Conservation (phyloP, 2,329 filamentous ascomycete species). For the Teratosphaeria viscida region DNA sequence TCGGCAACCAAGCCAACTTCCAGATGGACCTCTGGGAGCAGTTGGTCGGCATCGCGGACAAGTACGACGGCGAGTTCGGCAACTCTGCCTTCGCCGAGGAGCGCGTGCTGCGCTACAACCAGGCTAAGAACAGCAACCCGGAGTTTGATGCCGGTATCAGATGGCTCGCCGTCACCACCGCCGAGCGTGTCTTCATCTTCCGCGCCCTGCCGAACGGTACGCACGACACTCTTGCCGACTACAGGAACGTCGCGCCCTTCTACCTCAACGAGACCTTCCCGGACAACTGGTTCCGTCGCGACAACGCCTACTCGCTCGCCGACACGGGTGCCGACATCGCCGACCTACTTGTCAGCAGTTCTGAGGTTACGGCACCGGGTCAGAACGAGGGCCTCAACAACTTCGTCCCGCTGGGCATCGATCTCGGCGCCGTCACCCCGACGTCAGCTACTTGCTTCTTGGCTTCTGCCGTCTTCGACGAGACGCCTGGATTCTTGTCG, state of each 20-base stretch:
- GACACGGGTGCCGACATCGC: constrained; percentile 12
- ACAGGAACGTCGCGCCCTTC: constrained; percentile 18
- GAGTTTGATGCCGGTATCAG: constrained; percentile 16
- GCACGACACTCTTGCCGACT: constrained; percentile 7
- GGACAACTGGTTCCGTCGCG: constrained; percentile 14
- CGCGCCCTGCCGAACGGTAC: constrained; percentile 19
- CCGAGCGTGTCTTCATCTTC: constrained; percentile 22
- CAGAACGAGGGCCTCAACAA: constrained; percentile 18
- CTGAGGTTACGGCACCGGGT: constrained; percentile 13
- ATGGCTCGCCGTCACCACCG: constrained; percentile 18
- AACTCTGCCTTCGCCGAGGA: constrained; percentile 13
- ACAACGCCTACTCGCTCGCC: constrained; percentile 12
- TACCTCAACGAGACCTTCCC: constrained; percentile 23
- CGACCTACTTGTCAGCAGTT: constrained; percentile 10
- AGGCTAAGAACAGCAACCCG: constrained; percentile 19
- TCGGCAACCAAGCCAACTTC: constrained; percentile 22
- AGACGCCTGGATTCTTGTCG: constrained; percentile 14
- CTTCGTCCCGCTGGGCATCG: constrained; percentile 16
- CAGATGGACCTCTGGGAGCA: constrained; percentile 13
- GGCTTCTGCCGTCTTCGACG: constrained; percentile 15
- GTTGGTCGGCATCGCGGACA: constrained; percentile 12
- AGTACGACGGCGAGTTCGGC: constrained; percentile 15
- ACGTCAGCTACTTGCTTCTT: constrained; percentile 16
- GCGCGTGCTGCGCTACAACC: constrained; percentile 16
- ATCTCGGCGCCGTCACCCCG: constrained; percentile 10